Percentiles rank a stretch among this genome's conserved stretches.
Conservation (phyloP, 495 filamentous ascomycete genomes). For the Penicillium desertorum region DNA sequence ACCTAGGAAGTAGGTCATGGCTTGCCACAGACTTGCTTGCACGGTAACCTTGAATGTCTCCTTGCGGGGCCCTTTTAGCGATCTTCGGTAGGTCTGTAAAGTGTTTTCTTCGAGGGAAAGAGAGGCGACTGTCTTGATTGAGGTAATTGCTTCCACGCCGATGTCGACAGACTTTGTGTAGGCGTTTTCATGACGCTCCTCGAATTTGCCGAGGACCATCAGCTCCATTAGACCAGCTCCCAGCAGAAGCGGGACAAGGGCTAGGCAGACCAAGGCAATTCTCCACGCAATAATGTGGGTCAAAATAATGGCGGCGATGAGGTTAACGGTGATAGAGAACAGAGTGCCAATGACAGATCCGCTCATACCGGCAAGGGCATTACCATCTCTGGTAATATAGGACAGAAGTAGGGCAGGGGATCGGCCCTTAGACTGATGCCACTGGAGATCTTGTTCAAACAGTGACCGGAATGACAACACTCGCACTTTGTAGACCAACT, state of each 20-base stretch:
- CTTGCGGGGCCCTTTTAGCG: constrained; percentile 39
- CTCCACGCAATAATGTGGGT: constrained; percentile 43
- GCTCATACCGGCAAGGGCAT: constrained; percentile 45
- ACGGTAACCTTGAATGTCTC: constrained; percentile 46
- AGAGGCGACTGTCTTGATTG: constrained; percentile 54
- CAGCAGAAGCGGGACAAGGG: constrained; percentile 41
- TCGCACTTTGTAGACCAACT: constrained; percentile 46
- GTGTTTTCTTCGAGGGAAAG: constrained; percentile 46
- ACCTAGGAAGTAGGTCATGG: constrained; percentile 50
- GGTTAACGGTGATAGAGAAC: constrained; percentile 42
- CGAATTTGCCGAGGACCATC: constrained; percentile 49
- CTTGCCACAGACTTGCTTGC: constrained; percentile 51
- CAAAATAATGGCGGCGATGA: constrained; percentile 38
- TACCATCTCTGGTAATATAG: constrained; percentile 48
- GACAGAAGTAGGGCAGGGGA: constrained; percentile 44
- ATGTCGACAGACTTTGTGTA: constrained; percentile 50
- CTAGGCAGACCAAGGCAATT: constrained; percentile 39
- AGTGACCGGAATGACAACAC: constrained; percentile 49
- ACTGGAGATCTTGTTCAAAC: constrained; percentile 50
- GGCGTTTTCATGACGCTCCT: constrained; percentile 55
- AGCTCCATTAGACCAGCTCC: constrained; percentile 50
- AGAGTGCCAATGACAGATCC: constrained; percentile 44
- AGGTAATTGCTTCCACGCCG: constrained; percentile 47
- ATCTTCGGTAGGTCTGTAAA: constrained; percentile 35
- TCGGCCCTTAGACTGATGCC: constrained; percentile 47